phyloP scores from a whole-genome alignment of 108 stramenopile genomes.

The Asterionellopsis glacialis region DNA sequence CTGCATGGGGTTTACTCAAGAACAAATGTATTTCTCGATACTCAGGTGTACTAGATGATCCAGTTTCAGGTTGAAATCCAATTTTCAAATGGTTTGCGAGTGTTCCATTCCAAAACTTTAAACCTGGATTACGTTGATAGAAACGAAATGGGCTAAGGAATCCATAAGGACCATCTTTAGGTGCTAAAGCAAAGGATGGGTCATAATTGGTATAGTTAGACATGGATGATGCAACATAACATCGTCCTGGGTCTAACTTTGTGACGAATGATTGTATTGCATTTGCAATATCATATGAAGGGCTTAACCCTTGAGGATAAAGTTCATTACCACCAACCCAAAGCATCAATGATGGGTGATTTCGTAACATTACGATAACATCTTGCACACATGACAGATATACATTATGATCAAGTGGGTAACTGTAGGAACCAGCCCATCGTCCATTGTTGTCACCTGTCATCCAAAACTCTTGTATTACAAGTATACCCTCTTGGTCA shows the following conservation, averaged over 20 bases:
- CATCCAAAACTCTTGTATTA: constrained; percentile 61
- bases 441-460: constrained; percentile 64
- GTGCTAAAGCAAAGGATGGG: constrained; percentile 16
- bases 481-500: constrained; percentile 38
- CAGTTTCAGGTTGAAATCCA: constrained; percentile 56
- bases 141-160: constrained; percentile 21
- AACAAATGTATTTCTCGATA: constrained; percentile 13
- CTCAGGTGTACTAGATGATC: constrained; percentile 19
- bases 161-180: constrained; percentile 53
- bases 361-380: constrained; percentile 26
- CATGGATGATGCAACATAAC: constrained; percentile 26
- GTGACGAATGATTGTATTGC: constrained; percentile 1
- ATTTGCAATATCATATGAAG: constrained; percentile 9
- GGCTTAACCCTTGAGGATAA: constrained; percentile 21
- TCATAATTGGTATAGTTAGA: constrained; percentile 21
- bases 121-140: constrained; percentile 45
- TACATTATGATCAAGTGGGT: constrained; percentile 32
- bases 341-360: constrained; percentile 33
- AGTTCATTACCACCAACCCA: constrained; percentile 51
- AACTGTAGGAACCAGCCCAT: constrained; percentile 39
- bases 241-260: constrained; percentile 11
- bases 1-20: not conserved
- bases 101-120: constrained; percentile 1
- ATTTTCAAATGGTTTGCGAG: constrained; percentile 24
- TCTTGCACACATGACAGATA: constrained; percentile 31